Conservation (phyloP, 352 stramenopile genomes). For the Pythium pyrilobum region DNA sequence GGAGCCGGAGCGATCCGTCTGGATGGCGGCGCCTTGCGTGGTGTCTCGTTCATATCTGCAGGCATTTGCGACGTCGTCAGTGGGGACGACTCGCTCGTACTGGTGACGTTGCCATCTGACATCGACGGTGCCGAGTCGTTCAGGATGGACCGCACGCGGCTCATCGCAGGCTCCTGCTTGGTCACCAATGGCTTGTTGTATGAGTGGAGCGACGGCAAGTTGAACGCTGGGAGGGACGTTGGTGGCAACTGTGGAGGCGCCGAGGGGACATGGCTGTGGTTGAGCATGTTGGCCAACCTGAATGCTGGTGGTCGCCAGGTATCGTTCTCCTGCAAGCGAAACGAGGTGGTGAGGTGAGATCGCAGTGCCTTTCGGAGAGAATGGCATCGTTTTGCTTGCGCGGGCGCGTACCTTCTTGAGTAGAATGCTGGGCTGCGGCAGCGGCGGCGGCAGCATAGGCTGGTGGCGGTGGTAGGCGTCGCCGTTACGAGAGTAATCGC, state of each 20-base stretch:
- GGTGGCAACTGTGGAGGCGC: conserved; percentile 4
- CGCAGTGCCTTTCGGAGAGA: too few relatives aligned
- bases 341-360: conserved; percentile 9
- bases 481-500: conserved; percentile 3
- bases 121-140: conserved; percentile 24
- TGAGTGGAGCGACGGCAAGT: conserved; percentile 67
- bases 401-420: conserved; percentile 22
- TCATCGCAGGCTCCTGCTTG: conserved; percentile 38
- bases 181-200: conserved; percentile 60
- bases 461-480: background rate
- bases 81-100: conserved; percentile 14
- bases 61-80: conserved; percentile 17
- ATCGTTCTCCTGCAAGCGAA: conserved; percentile 45
- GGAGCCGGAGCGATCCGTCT: conserved; percentile 52
- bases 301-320: conserved; percentile 71
- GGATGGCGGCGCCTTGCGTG: conserved; percentile 22
- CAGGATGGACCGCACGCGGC: conserved; percentile 29
- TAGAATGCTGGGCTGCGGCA: conserved; percentile 9
- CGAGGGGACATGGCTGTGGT: conserved; percentile 26
- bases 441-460: conserved; percentile 3
- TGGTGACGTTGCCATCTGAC: conserved; percentile 14
- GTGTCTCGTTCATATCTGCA: conserved; percentile 26
- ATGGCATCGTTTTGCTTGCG: too few relatives aligned
- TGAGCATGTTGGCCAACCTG: conserved; percentile 77
- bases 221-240: conserved; percentile 52